Percentiles rank a stretch among this genome's conserved stretches.
Conservation (phyloP, 495 filamentous ascomycete species). For the Extremus antarcticus region DNA sequence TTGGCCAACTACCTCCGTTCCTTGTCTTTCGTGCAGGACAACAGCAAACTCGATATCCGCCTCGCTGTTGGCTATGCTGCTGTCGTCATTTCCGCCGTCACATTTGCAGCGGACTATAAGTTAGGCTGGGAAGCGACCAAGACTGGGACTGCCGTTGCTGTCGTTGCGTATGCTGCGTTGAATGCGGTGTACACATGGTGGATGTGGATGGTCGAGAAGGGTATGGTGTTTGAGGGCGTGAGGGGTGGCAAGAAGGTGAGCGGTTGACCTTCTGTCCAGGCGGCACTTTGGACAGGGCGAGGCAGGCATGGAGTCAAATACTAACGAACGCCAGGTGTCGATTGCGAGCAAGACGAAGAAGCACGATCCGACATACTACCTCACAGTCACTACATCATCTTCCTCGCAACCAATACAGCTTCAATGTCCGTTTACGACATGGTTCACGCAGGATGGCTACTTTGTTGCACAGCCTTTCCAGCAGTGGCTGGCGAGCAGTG, state of each 20-base stretch:
- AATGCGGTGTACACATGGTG: conserved; percentile 74
- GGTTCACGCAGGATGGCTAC: conserved; percentile 73
- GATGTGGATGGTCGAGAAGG: conserved; percentile 77
- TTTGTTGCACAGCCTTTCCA: conserved; percentile 81
- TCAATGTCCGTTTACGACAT: conserved; percentile 63
- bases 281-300: background rate
- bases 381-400: conserved; percentile 48
- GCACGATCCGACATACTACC: conserved; percentile 64
- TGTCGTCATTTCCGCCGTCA: conserved; percentile 64
- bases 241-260: conserved; percentile 44
- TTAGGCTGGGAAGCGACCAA: conserved; percentile 79
- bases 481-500: conserved; percentile 58
- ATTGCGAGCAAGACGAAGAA: conserved; percentile 58
- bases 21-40: conserved; percentile 69
- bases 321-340: conserved; percentile 47
- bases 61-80: conserved; percentile 74
- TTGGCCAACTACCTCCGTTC: conserved; percentile 83
- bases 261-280: background rate
- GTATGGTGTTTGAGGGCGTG: conserved; percentile 66
- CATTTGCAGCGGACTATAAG: conserved; percentile 85
- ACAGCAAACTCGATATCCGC: conserved; percentile 70
- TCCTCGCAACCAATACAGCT: conserved; percentile 31
- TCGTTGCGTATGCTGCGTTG: conserved; percentile 65
- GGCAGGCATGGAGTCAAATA: too few species aligned
- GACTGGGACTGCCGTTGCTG: conserved; percentile 60